A percentile compares a stretch with the other conserved stretches of the same genome.
Evolutionary conservation across 768 basidiomycete species (phyloP).

Genomic region (Psilocybe subaeruginosa): DNA sequence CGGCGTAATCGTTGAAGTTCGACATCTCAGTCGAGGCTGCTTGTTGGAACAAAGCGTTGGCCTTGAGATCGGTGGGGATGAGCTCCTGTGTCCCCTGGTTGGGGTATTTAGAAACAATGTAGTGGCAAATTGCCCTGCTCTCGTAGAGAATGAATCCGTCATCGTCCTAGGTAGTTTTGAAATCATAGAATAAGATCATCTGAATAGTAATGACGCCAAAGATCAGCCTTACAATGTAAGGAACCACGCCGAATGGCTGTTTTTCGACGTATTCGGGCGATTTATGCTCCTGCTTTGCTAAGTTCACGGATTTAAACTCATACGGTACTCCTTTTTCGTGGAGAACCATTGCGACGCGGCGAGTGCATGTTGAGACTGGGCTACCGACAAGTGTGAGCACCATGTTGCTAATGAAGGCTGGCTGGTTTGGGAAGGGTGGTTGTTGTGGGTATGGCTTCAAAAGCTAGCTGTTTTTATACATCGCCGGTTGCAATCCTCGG

Average conservation of each 20-base stretch:
- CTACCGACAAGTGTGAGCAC: constrained; percentile 45
- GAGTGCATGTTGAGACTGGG: constrained; percentile 47
- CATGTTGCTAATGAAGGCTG: constrained; percentile 27
- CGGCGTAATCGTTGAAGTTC: constrained; percentile 50
- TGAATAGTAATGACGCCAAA: neutral
- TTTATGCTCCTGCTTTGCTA: constrained; percentile 52
- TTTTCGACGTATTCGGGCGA: constrained; percentile 38
- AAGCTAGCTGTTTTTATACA: neutral
- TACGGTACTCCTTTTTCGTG: constrained; percentile 62
- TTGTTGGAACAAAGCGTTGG: constrained; percentile 45
- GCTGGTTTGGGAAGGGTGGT: neutral
- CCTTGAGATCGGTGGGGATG: constrained; percentile 50
- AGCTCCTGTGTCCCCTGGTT: constrained; percentile 49
- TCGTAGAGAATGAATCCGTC: constrained; percentile 67
- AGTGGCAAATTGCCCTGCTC: constrained; percentile 62
- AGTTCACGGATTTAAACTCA: constrained; percentile 47
- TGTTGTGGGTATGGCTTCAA: neutral
- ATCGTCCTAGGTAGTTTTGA: constrained; percentile 40
- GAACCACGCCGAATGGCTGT: constrained; percentile 71
- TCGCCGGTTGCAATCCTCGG: too few relatives aligned
- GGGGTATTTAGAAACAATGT: constrained; percentile 58
- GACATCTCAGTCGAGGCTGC: constrained; percentile 52
- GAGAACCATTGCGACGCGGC: constrained; percentile 51
- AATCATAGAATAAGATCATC: neutral
- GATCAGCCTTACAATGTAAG: constrained; percentile 45